A percentile compares a stretch with the other conserved stretches of the same genome.
phyloP scores from a whole-genome alignment of 208 protist genomes.

The Tritrichomonas musculus region DNA sequence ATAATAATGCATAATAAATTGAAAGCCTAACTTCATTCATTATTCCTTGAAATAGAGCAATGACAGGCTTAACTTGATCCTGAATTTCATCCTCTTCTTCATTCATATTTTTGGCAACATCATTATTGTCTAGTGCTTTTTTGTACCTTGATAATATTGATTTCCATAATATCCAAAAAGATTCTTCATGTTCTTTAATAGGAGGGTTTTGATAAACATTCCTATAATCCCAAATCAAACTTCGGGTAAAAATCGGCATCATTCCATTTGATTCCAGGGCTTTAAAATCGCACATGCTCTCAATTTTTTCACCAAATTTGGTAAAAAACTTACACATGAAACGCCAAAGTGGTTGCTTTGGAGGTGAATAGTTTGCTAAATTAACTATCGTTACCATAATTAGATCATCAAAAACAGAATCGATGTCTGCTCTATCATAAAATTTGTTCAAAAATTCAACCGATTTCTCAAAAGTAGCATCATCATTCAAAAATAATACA shows the following conservation, averaged over 20 bases:
- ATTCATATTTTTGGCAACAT: too few relatives aligned
- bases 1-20: too few relatives aligned
- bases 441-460: neutral
- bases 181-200: neutral
- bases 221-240: neutral
- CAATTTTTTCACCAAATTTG: neutral
- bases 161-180: constrained; percentile 5
- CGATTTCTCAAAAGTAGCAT: neutral
- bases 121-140: too few relatives aligned
- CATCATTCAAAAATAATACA: neutral
- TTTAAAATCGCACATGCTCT: neutral
- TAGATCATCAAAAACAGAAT: neutral
- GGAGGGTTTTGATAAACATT: neutral
- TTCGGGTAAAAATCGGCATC: neutral
- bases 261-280: neutral
- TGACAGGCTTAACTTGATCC: too few relatives aligned
- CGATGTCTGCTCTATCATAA: neutral
- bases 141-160: too few relatives aligned
- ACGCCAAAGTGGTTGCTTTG: neutral
- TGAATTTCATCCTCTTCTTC: too few relatives aligned
- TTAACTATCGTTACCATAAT: neutral
- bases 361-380: neutral
- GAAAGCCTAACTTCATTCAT: too few relatives aligned
- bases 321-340: neutral
- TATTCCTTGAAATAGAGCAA: too few relatives aligned